Evolutionary conservation across 208 protist genomes (phyloP).

Genomic region (Acanthamoeba polyphaga): DNA sequence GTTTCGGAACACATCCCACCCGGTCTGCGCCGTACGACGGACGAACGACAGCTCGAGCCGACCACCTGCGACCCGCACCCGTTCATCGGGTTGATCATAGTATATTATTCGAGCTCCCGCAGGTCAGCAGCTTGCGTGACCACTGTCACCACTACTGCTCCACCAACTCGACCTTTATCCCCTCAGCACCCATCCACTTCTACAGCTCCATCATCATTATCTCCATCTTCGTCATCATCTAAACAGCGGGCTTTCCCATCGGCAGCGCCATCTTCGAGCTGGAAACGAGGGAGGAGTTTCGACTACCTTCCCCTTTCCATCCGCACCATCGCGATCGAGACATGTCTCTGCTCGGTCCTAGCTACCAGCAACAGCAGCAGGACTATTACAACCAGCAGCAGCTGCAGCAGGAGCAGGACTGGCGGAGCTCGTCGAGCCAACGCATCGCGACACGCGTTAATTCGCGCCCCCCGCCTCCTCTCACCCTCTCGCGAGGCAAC

Average conservation of each 20-base stretch:
- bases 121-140: background rate
- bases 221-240: background rate
- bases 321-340: background rate
- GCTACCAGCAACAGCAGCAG: background rate
- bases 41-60: background rate
- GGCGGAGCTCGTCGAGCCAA: background rate
- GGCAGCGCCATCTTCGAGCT: background rate
- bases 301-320: background rate
- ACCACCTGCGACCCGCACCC: background rate
- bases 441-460: background rate
- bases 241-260: background rate
- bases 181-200: background rate
- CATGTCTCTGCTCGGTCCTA: constrained; percentile 17
- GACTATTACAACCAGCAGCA: constrained; percentile 32
- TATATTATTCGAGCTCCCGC: background rate
- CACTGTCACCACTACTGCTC: background rate
- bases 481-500: constrained; percentile 58
- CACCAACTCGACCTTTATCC: background rate
- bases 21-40: background rate
- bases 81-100: background rate
- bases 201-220: background rate
- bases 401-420: background rate
- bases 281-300: constrained; percentile 17
- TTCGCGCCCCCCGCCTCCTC: constrained; percentile 7
- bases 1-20: background rate